phyloP scores from a whole-genome alignment of 192 early-diverging fungal genomes.

The Backusella parvicylindrica region DNA sequence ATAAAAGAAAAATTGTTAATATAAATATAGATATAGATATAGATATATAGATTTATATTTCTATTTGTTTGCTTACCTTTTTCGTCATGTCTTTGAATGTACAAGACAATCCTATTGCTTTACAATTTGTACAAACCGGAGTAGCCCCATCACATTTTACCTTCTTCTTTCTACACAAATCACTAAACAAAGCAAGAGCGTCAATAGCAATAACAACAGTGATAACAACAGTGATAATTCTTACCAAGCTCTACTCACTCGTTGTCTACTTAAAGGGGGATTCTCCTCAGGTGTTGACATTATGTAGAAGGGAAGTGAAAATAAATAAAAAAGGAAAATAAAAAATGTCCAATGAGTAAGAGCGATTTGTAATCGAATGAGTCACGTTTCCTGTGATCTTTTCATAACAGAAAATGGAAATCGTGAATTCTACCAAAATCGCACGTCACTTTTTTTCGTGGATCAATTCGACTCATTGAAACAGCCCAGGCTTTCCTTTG shows the following conservation, averaged over 20 bases:
- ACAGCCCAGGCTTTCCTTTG: not conserved
- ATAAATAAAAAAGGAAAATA: constrained; percentile 7
- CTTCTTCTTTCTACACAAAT: constrained; percentile 77
- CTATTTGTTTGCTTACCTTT: constrained; percentile 23
- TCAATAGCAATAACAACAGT: not conserved
- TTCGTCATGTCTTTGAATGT: constrained; percentile 52
- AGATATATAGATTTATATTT: too few species aligned
- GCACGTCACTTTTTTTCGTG: not conserved
- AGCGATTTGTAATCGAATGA: not conserved
- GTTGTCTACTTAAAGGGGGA: constrained; percentile 9
- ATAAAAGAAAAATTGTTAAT: not conserved
- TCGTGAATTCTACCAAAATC: not conserved
- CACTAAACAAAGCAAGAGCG: constrained; percentile 43
- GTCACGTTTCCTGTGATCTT: not conserved
- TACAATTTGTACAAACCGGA: constrained; percentile 71
- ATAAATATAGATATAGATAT: too few species aligned
- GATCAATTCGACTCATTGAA: not conserved
- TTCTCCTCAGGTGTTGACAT: not conserved
- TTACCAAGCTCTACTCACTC: constrained; percentile 38
- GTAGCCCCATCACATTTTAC: constrained; percentile 76
- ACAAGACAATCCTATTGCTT: constrained; percentile 58
- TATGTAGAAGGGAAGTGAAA: not conserved
- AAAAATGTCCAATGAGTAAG: not conserved
- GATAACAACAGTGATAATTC: not conserved
- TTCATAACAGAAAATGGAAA: not conserved